Conservation (phyloP, 805 yeast genomes). For the Saccharomycopsis sp. region DNA sequence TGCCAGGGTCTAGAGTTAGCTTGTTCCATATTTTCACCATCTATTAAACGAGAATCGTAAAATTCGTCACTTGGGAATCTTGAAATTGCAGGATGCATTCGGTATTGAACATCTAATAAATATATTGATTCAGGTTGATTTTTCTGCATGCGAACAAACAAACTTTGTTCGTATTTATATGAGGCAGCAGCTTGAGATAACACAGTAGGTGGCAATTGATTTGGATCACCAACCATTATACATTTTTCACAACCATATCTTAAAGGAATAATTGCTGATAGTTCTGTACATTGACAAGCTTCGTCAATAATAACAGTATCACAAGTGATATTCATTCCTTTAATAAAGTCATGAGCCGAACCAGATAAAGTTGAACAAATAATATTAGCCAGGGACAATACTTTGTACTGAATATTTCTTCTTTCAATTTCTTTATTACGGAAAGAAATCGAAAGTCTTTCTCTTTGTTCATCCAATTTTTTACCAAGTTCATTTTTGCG, state of each 20-base stretch:
- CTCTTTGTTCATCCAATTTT: constrained; percentile 73
- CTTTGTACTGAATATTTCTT: constrained; percentile 64
- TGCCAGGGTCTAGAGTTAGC: constrained; percentile 76
- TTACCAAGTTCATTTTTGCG: constrained; percentile 64
- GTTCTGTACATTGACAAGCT: constrained; percentile 95
- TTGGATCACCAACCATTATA: constrained; percentile 98
- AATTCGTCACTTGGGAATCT: constrained; percentile 80
- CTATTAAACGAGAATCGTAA: constrained; percentile 62
- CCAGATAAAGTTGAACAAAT: constrained; percentile 92
- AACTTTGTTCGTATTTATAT: constrained; percentile 77
- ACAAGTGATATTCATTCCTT: constrained; percentile 66
- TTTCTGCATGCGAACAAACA: constrained; percentile 89
- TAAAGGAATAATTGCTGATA: constrained; percentile 85
- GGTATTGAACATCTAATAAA: constrained; percentile 83
- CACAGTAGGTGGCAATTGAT: constrained; percentile 96
- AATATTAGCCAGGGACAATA: constrained; percentile 69
- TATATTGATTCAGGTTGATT: constrained; percentile 54
- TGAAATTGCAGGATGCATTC: constrained; percentile 95
- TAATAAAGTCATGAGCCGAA: constrained; percentile 82
- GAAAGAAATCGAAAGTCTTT: constrained; percentile 55
- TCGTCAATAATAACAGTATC: constrained; percentile 93
- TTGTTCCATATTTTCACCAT: constrained; percentile 68
- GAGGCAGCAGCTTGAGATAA: constrained; percentile 81
- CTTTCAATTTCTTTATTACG: constrained; percentile 75
- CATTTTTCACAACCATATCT: constrained; percentile 86